Evolutionary conservation across 148 eudicot species (phyloP).

Genomic region (Rhododendron ovatum): DNA sequence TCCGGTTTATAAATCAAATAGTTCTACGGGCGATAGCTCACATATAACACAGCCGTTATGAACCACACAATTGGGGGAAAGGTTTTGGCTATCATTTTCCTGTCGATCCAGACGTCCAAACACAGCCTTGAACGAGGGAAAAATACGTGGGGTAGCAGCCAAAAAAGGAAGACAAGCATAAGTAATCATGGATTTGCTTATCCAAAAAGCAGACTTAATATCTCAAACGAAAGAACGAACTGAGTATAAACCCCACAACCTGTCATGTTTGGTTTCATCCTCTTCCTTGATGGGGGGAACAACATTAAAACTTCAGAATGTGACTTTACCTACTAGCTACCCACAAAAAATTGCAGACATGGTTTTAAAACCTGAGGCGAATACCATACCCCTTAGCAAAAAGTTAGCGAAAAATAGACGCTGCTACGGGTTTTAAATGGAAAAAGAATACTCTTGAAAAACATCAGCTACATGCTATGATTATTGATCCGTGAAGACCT

Average conservation of each 20-base stretch:
- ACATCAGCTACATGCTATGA: slow-evolving; percentile 5
- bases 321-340: neutral
- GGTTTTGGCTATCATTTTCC: neutral
- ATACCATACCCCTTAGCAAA: neutral
- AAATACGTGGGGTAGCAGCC: neutral
- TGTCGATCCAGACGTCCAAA: neutral
- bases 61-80: neutral
- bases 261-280: neutral
- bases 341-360: neutral
- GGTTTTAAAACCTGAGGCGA: neutral
- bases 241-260: neutral
- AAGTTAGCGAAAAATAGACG: neutral
- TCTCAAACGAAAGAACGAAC: neutral
- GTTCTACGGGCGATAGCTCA: neutral
- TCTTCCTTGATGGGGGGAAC: neutral
- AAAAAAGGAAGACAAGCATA: neutral
- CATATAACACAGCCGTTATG: neutral
- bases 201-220: neutral
- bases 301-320: neutral
- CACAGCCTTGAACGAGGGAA: neutral
- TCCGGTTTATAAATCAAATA: neutral
- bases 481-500: slow-evolving; percentile 10
- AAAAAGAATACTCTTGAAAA: slow-evolving; percentile 4
- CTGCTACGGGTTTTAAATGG: no score
- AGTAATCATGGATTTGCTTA: neutral